Conservation (phyloP, 2,329 filamentous ascomycete species). For the Neophaeococcomyces aloes region DNA sequence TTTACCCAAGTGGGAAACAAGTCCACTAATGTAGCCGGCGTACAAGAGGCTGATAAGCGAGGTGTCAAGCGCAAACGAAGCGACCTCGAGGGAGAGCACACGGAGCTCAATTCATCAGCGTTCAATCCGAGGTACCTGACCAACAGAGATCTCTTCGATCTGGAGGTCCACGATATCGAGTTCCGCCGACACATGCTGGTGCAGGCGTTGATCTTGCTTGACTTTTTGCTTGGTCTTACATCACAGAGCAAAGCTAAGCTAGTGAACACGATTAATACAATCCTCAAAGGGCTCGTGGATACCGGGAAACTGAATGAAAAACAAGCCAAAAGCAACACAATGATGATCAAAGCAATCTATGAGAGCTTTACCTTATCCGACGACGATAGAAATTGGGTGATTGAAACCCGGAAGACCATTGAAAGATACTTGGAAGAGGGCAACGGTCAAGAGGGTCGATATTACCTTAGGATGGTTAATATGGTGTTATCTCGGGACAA, state of each 20-base stretch:
- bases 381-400: slow-evolving; percentile 81
- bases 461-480: slow-evolving; percentile 94
- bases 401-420: slow-evolving; percentile 65
- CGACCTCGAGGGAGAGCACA: slow-evolving; percentile 29
- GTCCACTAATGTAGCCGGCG: slow-evolving; percentile 52
- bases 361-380: slow-evolving; percentile 62
- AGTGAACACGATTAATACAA: no score
- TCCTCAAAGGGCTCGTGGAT: no score
- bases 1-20: slow-evolving; percentile 66
- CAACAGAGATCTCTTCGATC: slow-evolving; percentile 88
- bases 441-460: slow-evolving; percentile 65
- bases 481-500: slow-evolving; percentile 92
- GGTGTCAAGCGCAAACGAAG: slow-evolving; percentile 62
- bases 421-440: slow-evolving; percentile 66
- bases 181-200: slow-evolving; percentile 92
- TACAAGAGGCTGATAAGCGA: slow-evolving; percentile 42
- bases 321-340: slow-evolving; percentile 62
- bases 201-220: slow-evolving; percentile 85
- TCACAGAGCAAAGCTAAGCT: slow-evolving; percentile 65
- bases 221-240: slow-evolving; percentile 88
- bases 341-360: slow-evolving; percentile 60
- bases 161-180: slow-evolving; percentile 89
- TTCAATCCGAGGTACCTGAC: slow-evolving; percentile 99
- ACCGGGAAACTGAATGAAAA: slow-evolving; percentile 28
- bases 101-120: slow-evolving; percentile 45